These are phyloP conservation scores for Stagonosporopsis rhizophila DNA, from an alignment of 2,329 filamentous ascomycete species.

Conservation along the genomic window DNA sequence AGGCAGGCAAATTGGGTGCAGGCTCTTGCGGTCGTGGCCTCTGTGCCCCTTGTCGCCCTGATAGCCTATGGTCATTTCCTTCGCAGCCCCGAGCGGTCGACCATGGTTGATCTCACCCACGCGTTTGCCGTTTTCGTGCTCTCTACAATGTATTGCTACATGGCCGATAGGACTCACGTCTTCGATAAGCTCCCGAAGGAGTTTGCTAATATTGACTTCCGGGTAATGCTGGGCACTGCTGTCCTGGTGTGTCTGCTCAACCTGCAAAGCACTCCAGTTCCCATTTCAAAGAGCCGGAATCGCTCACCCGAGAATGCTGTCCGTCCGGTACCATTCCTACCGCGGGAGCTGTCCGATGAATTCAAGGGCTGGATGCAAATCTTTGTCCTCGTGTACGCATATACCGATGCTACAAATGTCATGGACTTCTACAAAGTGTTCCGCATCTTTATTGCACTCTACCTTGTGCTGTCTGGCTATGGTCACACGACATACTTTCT, in stretches of 20 bases:
- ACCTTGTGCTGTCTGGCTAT: conserved; percentile 69
- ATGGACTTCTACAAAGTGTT: conserved; percentile 63
- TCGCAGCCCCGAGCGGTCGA: not conserved
- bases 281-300: conserved; percentile 8
- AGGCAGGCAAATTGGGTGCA: conserved; percentile 49
- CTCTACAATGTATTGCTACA: conserved; percentile 54
- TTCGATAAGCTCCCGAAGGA: conserved; percentile 62
- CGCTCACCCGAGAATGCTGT: conserved; percentile 16
- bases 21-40: conserved; percentile 36
- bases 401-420: conserved; percentile 60
- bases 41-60: conserved; percentile 33
- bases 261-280: conserved; percentile 26
- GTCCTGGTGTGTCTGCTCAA: conserved; percentile 42
- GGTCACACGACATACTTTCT: conserved; percentile 68
- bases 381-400: conserved; percentile 64
- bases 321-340: conserved; percentile 49
- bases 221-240: conserved; percentile 37
- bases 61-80: not conserved
- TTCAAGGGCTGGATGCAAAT: conserved; percentile 73
- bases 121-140: conserved; percentile 9
- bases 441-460: conserved; percentile 62
- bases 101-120: conserved; percentile 4
- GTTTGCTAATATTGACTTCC: conserved; percentile 48
- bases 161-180: conserved; percentile 62
- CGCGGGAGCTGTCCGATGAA: conserved; percentile 66